A percentile compares a stretch with the other conserved stretches of the same genome.
Conservation (phyloP, 75 land plant species). For the Pinus tabuliformis region DNA sequence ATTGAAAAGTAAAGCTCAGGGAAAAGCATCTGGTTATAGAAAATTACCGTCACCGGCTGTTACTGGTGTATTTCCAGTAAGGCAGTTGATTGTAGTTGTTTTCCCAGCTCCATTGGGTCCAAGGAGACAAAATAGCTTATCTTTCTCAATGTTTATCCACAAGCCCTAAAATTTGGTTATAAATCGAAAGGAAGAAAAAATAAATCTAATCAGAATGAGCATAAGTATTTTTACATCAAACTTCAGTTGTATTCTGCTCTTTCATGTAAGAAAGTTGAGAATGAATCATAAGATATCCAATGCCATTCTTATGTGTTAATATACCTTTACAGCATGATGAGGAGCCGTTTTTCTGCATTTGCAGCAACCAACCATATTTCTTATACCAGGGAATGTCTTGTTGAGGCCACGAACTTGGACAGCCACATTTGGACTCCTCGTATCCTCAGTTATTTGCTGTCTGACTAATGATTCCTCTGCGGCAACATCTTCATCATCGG, state of each 20-base stretch:
- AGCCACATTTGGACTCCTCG: slow-evolving; percentile 56
- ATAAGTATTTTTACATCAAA: background rate
- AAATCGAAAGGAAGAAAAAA: background rate
- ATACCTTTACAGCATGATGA: slow-evolving; percentile 89
- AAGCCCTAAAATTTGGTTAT: slow-evolving; percentile 1
- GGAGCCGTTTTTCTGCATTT: slow-evolving; percentile 57
- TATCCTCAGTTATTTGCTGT: slow-evolving; percentile 42
- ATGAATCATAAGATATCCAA: background rate
- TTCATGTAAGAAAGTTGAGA: background rate
- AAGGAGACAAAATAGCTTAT: slow-evolving; percentile 35
- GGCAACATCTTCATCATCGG: slow-evolving; percentile 87
- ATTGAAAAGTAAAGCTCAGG: slow-evolving; percentile 39
- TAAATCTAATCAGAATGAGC: background rate
- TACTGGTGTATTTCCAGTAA: slow-evolving; percentile 24
- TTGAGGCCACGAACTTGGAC: slow-evolving; percentile 84
- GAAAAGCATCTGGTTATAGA: background rate
- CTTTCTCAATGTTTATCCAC: slow-evolving; percentile 31
- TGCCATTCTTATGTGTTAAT: background rate
- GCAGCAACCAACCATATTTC: slow-evolving; percentile 59
- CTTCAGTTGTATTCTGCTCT: too few relatives aligned
- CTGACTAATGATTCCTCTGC: slow-evolving; percentile 76
- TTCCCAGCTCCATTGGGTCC: slow-evolving; percentile 44
- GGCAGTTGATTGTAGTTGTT: slow-evolving; percentile 30
- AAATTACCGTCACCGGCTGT: slow-evolving; percentile 33
- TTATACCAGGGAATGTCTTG: slow-evolving; percentile 81